These are phyloP conservation scores for Pythium volutum DNA, from an alignment of 352 stramenopile genomes.

Conservation along the genomic window DNA sequence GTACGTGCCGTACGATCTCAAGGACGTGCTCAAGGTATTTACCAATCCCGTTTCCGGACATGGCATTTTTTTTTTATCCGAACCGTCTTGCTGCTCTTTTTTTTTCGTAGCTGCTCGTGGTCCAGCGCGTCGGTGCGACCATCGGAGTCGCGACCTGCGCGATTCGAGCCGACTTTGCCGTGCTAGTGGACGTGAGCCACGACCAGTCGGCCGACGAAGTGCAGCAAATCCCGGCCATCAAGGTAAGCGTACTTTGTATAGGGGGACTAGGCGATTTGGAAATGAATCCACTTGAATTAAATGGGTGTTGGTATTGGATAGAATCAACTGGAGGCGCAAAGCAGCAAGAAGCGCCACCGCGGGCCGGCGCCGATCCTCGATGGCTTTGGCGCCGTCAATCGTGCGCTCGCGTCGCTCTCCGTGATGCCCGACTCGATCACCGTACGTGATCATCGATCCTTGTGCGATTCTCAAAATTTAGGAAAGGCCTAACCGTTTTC, in stretches of 20 bases:
- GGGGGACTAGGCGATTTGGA: no score
- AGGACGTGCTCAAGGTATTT: constrained; percentile 83
- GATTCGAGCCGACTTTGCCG: constrained; percentile 58
- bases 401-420: constrained; percentile 47
- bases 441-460: constrained; percentile 8
- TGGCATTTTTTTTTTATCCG: no score
- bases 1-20: constrained; percentile 55
- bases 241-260: constrained; percentile 41
- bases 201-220: constrained; percentile 68
- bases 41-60: no score
- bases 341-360: constrained; percentile 60
- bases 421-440: constrained; percentile 48
- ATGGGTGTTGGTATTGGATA: constrained; percentile 12
- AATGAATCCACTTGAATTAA: no score
- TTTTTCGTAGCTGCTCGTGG: constrained; percentile 32
- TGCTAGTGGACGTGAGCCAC: constrained; percentile 69
- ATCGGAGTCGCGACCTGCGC: constrained; percentile 51
- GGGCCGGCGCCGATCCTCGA: constrained; percentile 61
- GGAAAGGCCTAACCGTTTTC: background rate
- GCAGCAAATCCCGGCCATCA: constrained; percentile 72
- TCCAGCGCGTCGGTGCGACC: constrained; percentile 42
- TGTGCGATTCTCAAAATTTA: no score
- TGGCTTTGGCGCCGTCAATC: constrained; percentile 75
- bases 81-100: no score
- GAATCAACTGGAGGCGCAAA: constrained; percentile 52